These are phyloP conservation scores for Apodospora peruviana DNA, from an alignment of 495 filamentous ascomycete species.

Conservation along the genomic window DNA sequence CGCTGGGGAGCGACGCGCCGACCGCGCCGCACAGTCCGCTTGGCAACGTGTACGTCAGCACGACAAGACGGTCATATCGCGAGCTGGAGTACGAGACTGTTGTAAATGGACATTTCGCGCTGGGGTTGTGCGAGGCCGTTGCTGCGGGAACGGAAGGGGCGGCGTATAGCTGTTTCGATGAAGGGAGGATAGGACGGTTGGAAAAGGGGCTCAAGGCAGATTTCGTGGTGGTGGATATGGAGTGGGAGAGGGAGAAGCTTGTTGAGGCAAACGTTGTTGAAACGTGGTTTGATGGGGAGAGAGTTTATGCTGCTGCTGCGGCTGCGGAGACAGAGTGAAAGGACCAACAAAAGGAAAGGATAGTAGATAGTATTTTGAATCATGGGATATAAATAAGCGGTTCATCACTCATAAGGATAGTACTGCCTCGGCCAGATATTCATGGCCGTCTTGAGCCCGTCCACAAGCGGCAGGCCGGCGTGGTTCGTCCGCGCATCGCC, in stretches of 20 bases:
- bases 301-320: conserved; percentile 32
- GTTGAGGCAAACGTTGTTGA: conserved; percentile 45
- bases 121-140: conserved; percentile 47
- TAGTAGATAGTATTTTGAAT: too few relatives aligned
- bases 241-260: conserved; percentile 46
- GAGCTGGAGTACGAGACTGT: conserved; percentile 41
- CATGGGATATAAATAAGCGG: too few relatives aligned
- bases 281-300: conserved; percentile 52
- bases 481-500: conserved; percentile 44
- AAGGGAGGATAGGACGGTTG: conserved; percentile 45
- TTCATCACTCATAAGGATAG: conserved; percentile 15
- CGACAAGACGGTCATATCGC: conserved; percentile 50
- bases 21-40: conserved; percentile 54
- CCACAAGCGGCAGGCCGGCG: conserved; percentile 43
- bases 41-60: conserved; percentile 54
- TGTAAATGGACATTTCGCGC: conserved; percentile 49
- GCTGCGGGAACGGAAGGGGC: conserved; percentile 51
- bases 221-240: conserved; percentile 55
- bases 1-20: conserved; percentile 56
- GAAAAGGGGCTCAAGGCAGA: conserved; percentile 48
- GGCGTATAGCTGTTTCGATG: conserved; percentile 54
- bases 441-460: conserved; percentile 48
- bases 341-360: not conserved
- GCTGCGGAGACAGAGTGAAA: not conserved
- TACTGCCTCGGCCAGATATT: conserved; percentile 51